These are phyloP conservation scores for Diplodia scrobiculata DNA, from an alignment of 2,329 filamentous ascomycete genomes.

Conservation along the genomic window DNA sequence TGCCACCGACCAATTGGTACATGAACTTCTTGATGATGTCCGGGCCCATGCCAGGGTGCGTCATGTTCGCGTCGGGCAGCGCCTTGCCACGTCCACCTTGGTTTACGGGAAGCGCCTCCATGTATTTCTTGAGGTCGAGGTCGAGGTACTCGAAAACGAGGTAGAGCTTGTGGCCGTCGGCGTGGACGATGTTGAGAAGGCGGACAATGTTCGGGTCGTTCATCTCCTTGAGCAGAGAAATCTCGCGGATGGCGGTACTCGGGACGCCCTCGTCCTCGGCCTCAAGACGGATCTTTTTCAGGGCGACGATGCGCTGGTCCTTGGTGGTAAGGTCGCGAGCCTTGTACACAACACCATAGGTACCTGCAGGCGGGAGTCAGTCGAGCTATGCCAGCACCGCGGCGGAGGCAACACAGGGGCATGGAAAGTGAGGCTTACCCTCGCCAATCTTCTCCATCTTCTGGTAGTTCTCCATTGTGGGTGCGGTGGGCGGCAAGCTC, in stretches of 20 bases:
- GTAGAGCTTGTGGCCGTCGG: slow-evolving; percentile 92
- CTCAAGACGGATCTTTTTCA: slow-evolving; percentile 95
- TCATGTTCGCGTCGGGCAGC: slow-evolving; percentile 73
- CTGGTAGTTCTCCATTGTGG: slow-evolving; percentile 87
- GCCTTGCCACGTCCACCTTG: slow-evolving; percentile 85
- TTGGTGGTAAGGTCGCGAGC: slow-evolving; percentile 79
- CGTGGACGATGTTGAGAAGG: slow-evolving; percentile 88
- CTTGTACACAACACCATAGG: slow-evolving; percentile 95
- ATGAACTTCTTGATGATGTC: slow-evolving; percentile 92
- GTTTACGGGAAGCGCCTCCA: slow-evolving; percentile 82
- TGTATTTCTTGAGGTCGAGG: slow-evolving; percentile 91
- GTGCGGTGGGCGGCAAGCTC: slow-evolving; percentile 8
- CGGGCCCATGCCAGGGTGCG: slow-evolving; percentile 71
- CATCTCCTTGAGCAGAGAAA: slow-evolving; percentile 93
- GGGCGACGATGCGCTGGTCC: slow-evolving; percentile 77
- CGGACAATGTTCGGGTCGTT: slow-evolving; percentile 86
- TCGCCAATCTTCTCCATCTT: slow-evolving; percentile 96
- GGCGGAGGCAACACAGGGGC: not conserved
- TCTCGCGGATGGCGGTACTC: slow-evolving; percentile 90
- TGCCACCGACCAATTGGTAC: slow-evolving; percentile 80
- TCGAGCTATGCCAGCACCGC: not conserved
- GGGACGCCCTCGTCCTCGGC: slow-evolving; percentile 93
- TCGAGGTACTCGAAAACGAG: slow-evolving; percentile 92
- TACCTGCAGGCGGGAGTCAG: slow-evolving; percentile 59
- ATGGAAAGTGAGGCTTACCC: slow-evolving; percentile 57